Percentiles rank a stretch among this genome's conserved stretches.
Evolutionary conservation across 176 grass and related monocot genomes (phyloP).

Genomic region (Carex myosuroides): DNA sequence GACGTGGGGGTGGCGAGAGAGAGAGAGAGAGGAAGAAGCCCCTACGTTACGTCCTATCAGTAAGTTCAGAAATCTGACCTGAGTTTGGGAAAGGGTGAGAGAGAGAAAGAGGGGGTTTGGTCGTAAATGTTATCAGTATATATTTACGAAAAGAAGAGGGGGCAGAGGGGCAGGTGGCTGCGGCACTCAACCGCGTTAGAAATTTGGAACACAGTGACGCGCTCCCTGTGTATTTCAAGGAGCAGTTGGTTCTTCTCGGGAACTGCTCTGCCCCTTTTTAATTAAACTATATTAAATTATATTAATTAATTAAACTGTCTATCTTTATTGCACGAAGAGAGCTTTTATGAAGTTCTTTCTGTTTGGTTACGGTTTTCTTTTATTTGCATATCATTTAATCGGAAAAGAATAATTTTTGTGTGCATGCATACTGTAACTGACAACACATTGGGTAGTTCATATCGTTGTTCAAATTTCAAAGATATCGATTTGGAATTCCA

Average conservation of each 20-base stretch:
- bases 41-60: constrained; percentile 19
- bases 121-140: constrained; percentile 8
- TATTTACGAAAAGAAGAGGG: background rate
- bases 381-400: background rate
- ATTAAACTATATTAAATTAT: background rate
- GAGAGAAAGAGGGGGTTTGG: background rate
- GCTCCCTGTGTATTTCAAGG: background rate
- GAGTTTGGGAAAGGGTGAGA: background rate
- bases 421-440: background rate
- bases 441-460: no score
- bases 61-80: constrained; percentile 16
- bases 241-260: background rate
- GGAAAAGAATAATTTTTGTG: constrained; percentile 6
- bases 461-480: no score
- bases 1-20: constrained; percentile 9
- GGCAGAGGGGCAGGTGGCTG: background rate
- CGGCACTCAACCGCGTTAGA: constrained; percentile 23
- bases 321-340: background rate
- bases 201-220: constrained; percentile 11
- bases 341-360: background rate
- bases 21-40: background rate
- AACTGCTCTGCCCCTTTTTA: background rate
- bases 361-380: background rate
- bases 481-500: background rate
- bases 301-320: background rate